Conservation (phyloP, 225 moss, liverwort and hornwort genomes). For the Anthoceros angustus region DNA sequence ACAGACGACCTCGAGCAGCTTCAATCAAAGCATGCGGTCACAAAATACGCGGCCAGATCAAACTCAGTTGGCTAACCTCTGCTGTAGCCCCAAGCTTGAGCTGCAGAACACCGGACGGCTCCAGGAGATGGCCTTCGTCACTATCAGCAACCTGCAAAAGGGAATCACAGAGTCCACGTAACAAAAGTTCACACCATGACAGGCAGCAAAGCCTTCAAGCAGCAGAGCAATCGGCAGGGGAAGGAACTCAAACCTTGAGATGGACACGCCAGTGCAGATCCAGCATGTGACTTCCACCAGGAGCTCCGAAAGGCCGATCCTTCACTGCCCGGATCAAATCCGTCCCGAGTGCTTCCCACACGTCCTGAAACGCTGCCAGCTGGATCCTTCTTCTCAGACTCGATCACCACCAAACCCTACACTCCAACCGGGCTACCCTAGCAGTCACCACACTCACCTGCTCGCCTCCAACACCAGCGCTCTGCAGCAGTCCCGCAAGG, state of each 20-base stretch:
- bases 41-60: neutral
- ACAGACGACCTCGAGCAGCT: neutral
- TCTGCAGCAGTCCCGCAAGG: neutral
- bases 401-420: neutral
- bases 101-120: neutral
- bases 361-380: slow-evolving; percentile 1
- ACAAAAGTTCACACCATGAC: neutral
- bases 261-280: neutral
- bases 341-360: neutral
- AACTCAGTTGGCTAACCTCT: neutral
- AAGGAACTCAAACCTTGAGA: neutral
- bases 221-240: too few species aligned
- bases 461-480: neutral
- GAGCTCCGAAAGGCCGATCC: neutral
- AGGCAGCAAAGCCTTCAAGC: too few species aligned
- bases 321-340: neutral
- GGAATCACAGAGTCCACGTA: neutral
- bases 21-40: neutral
- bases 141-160: slow-evolving; percentile 2
- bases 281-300: neutral
- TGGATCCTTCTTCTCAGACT: neutral
- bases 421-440: neutral
- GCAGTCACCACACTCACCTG: neutral
- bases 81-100: neutral
- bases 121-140: neutral